These are phyloP conservation scores for Talaromyces sp. DNA, from an alignment of 2,329 filamentous ascomycete genomes.

Conservation along the genomic window DNA sequence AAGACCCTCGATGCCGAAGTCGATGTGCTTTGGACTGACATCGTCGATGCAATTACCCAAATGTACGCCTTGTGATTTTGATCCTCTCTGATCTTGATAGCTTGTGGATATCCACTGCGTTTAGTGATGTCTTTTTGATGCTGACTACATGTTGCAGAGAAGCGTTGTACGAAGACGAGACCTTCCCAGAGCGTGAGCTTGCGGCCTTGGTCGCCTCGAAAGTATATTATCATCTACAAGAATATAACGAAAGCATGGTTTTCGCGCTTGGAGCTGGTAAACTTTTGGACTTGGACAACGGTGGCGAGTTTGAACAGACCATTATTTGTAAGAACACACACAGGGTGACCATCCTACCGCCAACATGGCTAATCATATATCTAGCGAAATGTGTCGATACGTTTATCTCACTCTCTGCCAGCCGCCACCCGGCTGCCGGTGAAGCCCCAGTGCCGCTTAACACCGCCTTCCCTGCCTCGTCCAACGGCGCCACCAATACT, in stretches of 20 bases:
- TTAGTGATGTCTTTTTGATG: background rate
- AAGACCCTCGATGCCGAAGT: conserved; percentile 95
- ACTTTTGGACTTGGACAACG: conserved; percentile 85
- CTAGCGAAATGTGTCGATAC: conserved; percentile 90
- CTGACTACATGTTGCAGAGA: conserved; percentile 56
- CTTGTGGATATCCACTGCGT: background rate
- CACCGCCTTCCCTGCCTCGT: conserved; percentile 69
- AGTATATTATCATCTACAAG: conserved; percentile 97
- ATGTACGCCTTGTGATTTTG: conserved; percentile 64
- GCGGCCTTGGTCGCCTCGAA: conserved; percentile 93
- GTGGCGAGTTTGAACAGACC: conserved; percentile 96
- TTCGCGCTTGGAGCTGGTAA: conserved; percentile 94
- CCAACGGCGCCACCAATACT: conserved; percentile 61
- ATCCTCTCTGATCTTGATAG: background rate
- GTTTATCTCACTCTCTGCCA: conserved; percentile 77
- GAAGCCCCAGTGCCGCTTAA: conserved; percentile 64
- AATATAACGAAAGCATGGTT: conserved; percentile 98
- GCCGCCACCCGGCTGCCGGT: conserved; percentile 49
- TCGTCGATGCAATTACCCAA: conserved; percentile 84
- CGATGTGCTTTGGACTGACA: conserved; percentile 95
- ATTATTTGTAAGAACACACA: conserved; percentile 67
- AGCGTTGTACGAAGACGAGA: conserved; percentile 93
- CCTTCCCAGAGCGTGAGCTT: conserved; percentile 87
- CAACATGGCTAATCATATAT: conserved; percentile 10
- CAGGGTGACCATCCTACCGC: background rate